These are phyloP conservation scores for Zygoascus bituminiphila DNA, from an alignment of 805 yeast species.

Conservation along the genomic window DNA sequence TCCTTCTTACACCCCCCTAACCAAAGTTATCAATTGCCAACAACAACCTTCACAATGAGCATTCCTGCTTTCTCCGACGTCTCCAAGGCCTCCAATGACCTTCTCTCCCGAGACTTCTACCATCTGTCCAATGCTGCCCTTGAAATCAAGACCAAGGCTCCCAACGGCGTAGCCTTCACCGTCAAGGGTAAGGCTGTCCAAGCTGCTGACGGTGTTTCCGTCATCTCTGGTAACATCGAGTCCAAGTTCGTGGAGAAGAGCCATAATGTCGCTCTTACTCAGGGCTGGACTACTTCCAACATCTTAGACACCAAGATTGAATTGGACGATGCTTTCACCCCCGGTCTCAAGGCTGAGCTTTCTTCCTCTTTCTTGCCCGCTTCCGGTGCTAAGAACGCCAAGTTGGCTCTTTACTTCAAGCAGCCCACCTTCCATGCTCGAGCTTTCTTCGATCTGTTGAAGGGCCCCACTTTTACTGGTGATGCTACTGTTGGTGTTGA, in stretches of 20 bases:
- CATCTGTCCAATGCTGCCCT: constrained; percentile 81
- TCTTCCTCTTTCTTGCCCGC: constrained; percentile 85
- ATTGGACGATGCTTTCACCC: constrained; percentile 83
- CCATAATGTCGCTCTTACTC: constrained; percentile 86
- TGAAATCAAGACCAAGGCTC: constrained; percentile 87
- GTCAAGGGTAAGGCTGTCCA: constrained; percentile 82
- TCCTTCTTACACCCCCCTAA: background rate
- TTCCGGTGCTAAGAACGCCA: constrained; percentile 67
- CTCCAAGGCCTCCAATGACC: constrained; percentile 84
- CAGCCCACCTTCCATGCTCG: constrained; percentile 92
- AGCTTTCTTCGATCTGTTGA: constrained; percentile 88
- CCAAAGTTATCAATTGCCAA: background rate
- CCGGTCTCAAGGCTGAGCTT: constrained; percentile 90
- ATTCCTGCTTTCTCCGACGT: constrained; percentile 92
- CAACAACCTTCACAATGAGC: constrained; percentile 39
- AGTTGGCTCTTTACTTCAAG: constrained; percentile 80
- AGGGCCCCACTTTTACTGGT: constrained; percentile 94
- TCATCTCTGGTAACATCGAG: constrained; percentile 83
- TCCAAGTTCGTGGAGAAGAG: constrained; percentile 89
- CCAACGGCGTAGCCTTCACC: constrained; percentile 92
- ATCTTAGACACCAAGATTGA: constrained; percentile 88
- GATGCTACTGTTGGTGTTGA: constrained; percentile 93
- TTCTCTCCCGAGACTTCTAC: constrained; percentile 86
- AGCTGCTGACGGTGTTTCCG: constrained; percentile 46
- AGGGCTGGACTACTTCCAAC: constrained; percentile 97